Evolutionary conservation across 768 basidiomycete species (phyloP).

Genomic region (Lactarius hengduanensis): DNA sequence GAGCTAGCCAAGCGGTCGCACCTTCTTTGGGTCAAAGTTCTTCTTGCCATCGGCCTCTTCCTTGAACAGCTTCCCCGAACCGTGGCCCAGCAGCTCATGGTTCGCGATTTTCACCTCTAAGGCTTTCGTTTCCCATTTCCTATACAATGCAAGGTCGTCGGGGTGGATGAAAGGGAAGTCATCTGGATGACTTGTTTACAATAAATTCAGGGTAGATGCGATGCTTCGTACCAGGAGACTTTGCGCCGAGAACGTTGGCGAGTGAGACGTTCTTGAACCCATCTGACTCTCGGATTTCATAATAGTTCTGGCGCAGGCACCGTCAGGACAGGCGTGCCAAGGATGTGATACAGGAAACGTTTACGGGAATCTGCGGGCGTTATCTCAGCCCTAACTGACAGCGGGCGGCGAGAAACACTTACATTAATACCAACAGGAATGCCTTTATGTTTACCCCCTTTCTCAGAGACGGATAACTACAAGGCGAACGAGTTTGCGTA

Average conservation of each 20-base stretch:
- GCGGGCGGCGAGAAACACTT: slow-evolving; percentile 29
- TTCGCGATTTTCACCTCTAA: slow-evolving; percentile 91
- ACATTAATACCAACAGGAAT: slow-evolving; percentile 90
- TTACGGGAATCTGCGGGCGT: slow-evolving; percentile 57
- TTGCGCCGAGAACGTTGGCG: slow-evolving; percentile 83
- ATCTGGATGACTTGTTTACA: slow-evolving; percentile 34
- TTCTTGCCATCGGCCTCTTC: slow-evolving; percentile 72
- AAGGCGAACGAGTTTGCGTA: slow-evolving; percentile 34
- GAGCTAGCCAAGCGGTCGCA: slow-evolving; percentile 16
- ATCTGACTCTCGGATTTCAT: slow-evolving; percentile 72
- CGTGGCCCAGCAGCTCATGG: slow-evolving; percentile 85
- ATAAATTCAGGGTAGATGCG: not conserved
- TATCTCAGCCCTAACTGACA: slow-evolving; percentile 1
- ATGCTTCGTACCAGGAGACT: slow-evolving; percentile 62
- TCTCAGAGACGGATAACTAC: not conserved
- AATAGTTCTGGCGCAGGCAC: slow-evolving; percentile 58
- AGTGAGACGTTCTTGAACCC: slow-evolving; percentile 92
- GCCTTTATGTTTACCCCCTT: slow-evolving; percentile 39
- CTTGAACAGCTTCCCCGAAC: slow-evolving; percentile 79
- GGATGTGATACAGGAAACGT: slow-evolving; percentile 25
- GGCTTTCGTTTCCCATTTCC: slow-evolving; percentile 71
- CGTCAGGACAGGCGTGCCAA: not conserved
- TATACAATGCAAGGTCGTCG: slow-evolving; percentile 70
- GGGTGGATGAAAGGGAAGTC: slow-evolving; percentile 80
- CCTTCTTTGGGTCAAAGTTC: slow-evolving; percentile 78